A percentile compares a stretch with the other conserved stretches of the same genome.
phyloP scores from a whole-genome alignment of 805 yeast species.

The Candida rishiriensis region DNA sequence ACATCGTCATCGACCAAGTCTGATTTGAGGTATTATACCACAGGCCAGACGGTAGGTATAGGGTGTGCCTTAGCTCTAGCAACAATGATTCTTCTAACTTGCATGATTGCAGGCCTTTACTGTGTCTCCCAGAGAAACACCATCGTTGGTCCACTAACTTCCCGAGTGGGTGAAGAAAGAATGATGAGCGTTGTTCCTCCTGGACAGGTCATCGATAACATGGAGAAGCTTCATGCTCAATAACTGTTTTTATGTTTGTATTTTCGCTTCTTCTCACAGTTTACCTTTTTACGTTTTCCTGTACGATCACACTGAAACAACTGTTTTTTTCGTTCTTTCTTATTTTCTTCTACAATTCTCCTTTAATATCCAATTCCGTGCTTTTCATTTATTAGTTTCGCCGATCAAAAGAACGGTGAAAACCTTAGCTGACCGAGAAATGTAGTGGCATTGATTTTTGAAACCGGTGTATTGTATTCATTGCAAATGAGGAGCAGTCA shows the following conservation, averaged over 20 bases:
- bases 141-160: conserved; percentile 41
- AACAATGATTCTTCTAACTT: conserved; percentile 36
- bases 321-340: not conserved
- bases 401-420: too few species aligned
- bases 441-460: too few species aligned
- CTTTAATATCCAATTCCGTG: too few species aligned
- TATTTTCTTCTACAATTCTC: not conserved
- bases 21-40: conserved; percentile 27
- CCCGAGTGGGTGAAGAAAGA: conserved; percentile 56
- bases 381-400: too few species aligned
- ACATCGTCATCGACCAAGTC: conserved; percentile 6
- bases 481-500: too few species aligned
- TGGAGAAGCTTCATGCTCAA: conserved; percentile 11
- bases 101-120: conserved; percentile 35
- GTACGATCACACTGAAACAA: too few species aligned
- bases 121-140: conserved; percentile 34
- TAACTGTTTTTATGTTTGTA: not conserved
- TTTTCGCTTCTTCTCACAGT: not conserved
- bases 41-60: conserved; percentile 66
- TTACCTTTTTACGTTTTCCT: too few species aligned
- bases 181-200: conserved; percentile 65
- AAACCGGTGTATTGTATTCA: too few species aligned
- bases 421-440: too few species aligned
- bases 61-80: conserved; percentile 65
- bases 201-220: conserved; percentile 35